A percentile compares a stretch with the other conserved stretches of the same genome.
Conservation (phyloP, 1,284 basidiomycete species). For the Apiotrichum mycotoxinovorans region DNA sequence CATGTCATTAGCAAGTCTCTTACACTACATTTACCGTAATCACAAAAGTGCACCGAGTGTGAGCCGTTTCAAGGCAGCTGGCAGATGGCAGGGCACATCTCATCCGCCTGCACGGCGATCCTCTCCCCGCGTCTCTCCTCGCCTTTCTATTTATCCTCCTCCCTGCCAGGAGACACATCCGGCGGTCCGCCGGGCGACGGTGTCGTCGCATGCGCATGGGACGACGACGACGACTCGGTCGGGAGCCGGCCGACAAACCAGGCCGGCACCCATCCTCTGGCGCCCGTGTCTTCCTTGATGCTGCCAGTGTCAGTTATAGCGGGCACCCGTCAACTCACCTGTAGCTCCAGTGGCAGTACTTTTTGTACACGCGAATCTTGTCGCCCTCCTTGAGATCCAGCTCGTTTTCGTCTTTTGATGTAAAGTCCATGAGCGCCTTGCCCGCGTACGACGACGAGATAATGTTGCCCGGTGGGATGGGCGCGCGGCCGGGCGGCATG, state of each 20-base stretch:
- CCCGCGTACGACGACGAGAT: constrained; percentile 92
- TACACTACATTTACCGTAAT: neutral
- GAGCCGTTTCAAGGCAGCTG: too few species aligned
- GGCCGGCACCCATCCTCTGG: constrained; percentile 82
- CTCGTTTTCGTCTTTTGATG: constrained; percentile 84
- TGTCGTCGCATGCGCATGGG: neutral
- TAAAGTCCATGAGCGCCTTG: constrained; percentile 90
- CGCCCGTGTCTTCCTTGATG: constrained; percentile 80
- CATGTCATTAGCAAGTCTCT: neutral
- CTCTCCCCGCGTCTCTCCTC: too few species aligned
- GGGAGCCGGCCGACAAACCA: constrained; percentile 49
- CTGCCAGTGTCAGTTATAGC: constrained; percentile 32
- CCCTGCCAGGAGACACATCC: neutral
- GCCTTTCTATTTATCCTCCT: neutral
- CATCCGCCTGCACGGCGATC: too few species aligned
- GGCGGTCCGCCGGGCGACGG: neutral
- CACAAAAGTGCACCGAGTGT: too few species aligned
- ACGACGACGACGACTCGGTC: neutral
- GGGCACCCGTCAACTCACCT: constrained; percentile 6
- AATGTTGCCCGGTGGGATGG: constrained; percentile 80
- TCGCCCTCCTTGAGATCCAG: constrained; percentile 82
- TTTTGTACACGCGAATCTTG: constrained; percentile 85
- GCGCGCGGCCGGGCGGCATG: constrained; percentile 45
- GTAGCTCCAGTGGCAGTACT: constrained; percentile 96
- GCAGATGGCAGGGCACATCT: too few species aligned